Conservation (phyloP, 73 alveolate genomes). For the Loxodes magnus region DNA sequence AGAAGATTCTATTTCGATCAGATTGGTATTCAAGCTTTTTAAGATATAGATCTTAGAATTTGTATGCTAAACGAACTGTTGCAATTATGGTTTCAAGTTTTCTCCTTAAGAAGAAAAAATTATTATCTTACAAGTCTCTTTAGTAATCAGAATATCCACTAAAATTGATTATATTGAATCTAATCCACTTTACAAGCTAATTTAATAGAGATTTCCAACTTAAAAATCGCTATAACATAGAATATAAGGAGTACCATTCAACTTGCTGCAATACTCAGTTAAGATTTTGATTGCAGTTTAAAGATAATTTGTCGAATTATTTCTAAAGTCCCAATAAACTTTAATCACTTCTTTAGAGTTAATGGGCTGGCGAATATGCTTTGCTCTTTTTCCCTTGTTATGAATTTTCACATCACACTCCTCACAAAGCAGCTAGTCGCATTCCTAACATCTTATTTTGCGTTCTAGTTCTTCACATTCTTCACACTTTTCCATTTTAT, state of each 20-base stretch:
- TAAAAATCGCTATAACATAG: not conserved
- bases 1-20: too few relatives aligned
- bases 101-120: too few relatives aligned
- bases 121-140: too few relatives aligned
- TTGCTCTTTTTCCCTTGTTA: constrained; percentile 41
- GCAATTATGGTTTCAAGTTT: too few relatives aligned
- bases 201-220: constrained; percentile 10
- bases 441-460: constrained; percentile 19
- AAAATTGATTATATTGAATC: too few relatives aligned
- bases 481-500: too few relatives aligned
- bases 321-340: not conserved
- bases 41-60: too few relatives aligned
- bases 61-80: too few relatives aligned
- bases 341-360: not conserved
- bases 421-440: constrained; percentile 33
- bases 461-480: constrained; percentile 37
- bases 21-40: too few relatives aligned
- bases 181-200: constrained; percentile 15
- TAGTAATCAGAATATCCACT: too few relatives aligned
- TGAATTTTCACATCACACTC: constrained; percentile 29
- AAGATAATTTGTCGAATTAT: not conserved
- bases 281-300: not conserved
- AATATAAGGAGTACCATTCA: not conserved
- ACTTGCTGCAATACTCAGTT: not conserved
- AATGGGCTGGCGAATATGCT: constrained; percentile 11